Evolutionary conservation across 2,329 filamentous ascomycete species (phyloP).

Genomic region (Podosphaera xanthii): DNA sequence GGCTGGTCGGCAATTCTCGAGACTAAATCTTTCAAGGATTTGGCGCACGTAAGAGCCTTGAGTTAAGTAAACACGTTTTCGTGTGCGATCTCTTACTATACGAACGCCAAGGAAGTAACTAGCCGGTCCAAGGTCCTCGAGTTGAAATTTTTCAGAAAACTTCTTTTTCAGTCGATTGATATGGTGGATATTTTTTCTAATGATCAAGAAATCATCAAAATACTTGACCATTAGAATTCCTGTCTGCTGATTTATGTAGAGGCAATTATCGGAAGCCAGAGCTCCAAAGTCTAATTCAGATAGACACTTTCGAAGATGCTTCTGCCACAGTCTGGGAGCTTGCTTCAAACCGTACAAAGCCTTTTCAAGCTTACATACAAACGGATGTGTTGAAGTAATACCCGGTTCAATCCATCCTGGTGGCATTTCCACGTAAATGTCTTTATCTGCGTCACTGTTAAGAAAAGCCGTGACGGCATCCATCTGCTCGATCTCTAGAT

Average conservation of each 20-base stretch:
- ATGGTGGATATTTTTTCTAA: background rate
- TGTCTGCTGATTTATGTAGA: background rate
- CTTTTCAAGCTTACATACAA: background rate
- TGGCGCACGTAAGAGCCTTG: background rate
- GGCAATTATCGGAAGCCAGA: background rate
- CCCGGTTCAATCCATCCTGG: background rate
- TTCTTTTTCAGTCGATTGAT: background rate
- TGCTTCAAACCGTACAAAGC: too few relatives aligned
- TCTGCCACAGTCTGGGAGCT: too few relatives aligned
- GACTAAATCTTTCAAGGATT: background rate
- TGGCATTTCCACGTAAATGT: too few relatives aligned
- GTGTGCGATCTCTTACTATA: too few relatives aligned
- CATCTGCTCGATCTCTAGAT: background rate
- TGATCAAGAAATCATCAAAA: background rate
- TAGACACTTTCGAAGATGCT: background rate
- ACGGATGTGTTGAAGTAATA: background rate
- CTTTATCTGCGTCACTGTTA: too few relatives aligned
- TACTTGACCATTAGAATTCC: background rate
- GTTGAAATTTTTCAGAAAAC: background rate
- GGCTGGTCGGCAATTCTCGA: background rate
- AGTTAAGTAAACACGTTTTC: background rate
- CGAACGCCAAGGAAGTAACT: too few relatives aligned
- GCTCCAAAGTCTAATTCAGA: background rate
- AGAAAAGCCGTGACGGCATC: constrained; percentile 25
- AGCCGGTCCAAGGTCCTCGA: background rate